Evolutionary conservation across 768 basidiomycete species (phyloP), one percentile per base, ranked within the genome.

Genomic region (Naematelia encephala): DNA sequence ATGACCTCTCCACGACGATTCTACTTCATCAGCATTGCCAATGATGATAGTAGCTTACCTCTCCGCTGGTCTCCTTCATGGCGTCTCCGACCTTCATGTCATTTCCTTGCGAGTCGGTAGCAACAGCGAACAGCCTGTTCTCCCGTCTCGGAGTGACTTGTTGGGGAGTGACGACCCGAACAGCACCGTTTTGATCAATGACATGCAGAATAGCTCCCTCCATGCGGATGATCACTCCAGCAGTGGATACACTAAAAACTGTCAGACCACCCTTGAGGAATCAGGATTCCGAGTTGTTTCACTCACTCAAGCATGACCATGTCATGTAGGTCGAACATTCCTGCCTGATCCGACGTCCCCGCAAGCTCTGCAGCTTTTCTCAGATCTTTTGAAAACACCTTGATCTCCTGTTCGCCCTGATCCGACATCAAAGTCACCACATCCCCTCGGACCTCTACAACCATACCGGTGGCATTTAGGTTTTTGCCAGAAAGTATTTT

Each of bases 401-500:
- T 91, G 51, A 98, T 88, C 91, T 94, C 94, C 69, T 91, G 88
- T 85, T 92, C 86, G 1, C 89, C 88, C 85, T 98, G 89, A 74
- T 98, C 96, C n/a, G 91, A 94, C 66, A 96, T 78, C 80, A 98
- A 92, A 0, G 94, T 97, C 14, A 98, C 89, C 1, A 73, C 65
- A 23, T 91, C 85, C 52, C 92, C 90, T 68, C 90, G 90, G 3
- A 87, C 82, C 21, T 91, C 87, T 22, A 98, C 88, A 34, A 99
- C 94, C 68, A 98, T 82, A 80, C 96, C 96, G 2, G 92, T 93
- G 77, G 96, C 93, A 69, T 96, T 90, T 5, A 85, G 84, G 72
- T 97, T 96, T 77, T 91, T 87, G 22, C 96, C 96, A 14, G 86
- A 83, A 86, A 98, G 91, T 57, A 98, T 94, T 79, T 98, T 98